Percentiles rank a stretch among this genome's conserved stretches.
phyloP scores from a whole-genome alignment of 331 rosid species.

The Acacia pycnantha region DNA sequence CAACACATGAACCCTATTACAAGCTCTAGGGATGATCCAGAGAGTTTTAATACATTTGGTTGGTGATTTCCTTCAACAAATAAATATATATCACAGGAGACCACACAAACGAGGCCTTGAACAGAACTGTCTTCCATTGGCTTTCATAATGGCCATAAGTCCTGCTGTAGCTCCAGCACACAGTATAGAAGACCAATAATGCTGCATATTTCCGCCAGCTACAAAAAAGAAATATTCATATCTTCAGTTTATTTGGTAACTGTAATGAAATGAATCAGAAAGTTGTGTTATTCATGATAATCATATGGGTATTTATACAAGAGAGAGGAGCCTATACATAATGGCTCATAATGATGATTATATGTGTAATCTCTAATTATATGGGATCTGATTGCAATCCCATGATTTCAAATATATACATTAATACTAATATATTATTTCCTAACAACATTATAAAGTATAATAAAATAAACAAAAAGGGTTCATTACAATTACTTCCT shows the following conservation, averaged over 20 bases:
- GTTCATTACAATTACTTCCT: not conserved
- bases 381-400: no score
- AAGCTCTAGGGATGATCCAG: constrained; percentile 16
- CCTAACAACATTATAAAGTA: not conserved
- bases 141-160: constrained; percentile 64
- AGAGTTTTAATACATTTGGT: not conserved
- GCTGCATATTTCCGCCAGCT: constrained; percentile 64
- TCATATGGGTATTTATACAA: no score
- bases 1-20: constrained; percentile 32
- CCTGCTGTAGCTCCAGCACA: constrained; percentile 86
- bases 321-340: no score
- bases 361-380: no score
- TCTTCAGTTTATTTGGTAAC: not conserved
- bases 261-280: no score
- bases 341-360: no score
- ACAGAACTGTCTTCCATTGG: constrained; percentile 92
- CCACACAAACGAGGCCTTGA: constrained; percentile 93
- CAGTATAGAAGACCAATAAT: constrained; percentile 55
- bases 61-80: not conserved
- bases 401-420: no score
- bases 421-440: no score
- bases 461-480: not conserved
- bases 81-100: constrained; percentile 33
- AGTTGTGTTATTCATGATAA: no score
- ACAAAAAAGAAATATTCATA: not conserved